These are phyloP conservation scores for Boletellus ananas DNA, from an alignment of 768 basidiomycete genomes.

Conservation along the genomic window DNA sequence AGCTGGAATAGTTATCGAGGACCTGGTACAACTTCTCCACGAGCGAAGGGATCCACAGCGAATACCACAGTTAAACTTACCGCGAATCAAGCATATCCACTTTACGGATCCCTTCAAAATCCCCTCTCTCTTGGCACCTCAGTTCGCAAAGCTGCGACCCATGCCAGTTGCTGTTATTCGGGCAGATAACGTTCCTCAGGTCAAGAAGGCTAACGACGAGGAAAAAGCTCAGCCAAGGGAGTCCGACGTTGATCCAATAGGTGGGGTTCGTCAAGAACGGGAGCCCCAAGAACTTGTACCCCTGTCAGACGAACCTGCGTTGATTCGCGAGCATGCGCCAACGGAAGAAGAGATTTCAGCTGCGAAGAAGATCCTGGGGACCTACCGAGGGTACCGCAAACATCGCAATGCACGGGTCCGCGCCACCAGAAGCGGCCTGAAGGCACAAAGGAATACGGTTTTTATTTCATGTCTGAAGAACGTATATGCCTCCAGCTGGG, in stretches of 20 bases:
- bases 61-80: background rate
- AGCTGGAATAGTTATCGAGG: slow-evolving; percentile 7
- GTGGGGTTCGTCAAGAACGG: slow-evolving; percentile 10
- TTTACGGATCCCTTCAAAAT: slow-evolving; percentile 31
- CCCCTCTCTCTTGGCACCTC: slow-evolving; percentile 24
- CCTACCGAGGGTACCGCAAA: slow-evolving; percentile 10
- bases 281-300: slow-evolving; percentile 11
- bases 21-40: slow-evolving; percentile 27
- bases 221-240: background rate
- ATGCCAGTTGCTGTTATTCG: slow-evolving; percentile 19
- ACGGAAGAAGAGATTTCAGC: slow-evolving; percentile 27
- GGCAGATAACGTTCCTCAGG: background rate
- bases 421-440: slow-evolving; percentile 14
- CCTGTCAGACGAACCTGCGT: slow-evolving; percentile 8
- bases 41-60: background rate
- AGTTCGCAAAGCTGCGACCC: slow-evolving; percentile 9
- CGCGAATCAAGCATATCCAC: slow-evolving; percentile 28
- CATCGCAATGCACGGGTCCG: background rate
- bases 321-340: slow-evolving; percentile 16
- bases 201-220: background rate
- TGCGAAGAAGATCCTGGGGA: slow-evolving; percentile 21
- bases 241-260: background rate
- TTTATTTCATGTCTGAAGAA: slow-evolving; percentile 30
- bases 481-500: slow-evolving; percentile 25
- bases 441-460: slow-evolving; percentile 19